A percentile compares a stretch with the other conserved stretches of the same genome.
Conservation (phyloP, 805 yeast species). For the Lipomyces chichibuensis region DNA sequence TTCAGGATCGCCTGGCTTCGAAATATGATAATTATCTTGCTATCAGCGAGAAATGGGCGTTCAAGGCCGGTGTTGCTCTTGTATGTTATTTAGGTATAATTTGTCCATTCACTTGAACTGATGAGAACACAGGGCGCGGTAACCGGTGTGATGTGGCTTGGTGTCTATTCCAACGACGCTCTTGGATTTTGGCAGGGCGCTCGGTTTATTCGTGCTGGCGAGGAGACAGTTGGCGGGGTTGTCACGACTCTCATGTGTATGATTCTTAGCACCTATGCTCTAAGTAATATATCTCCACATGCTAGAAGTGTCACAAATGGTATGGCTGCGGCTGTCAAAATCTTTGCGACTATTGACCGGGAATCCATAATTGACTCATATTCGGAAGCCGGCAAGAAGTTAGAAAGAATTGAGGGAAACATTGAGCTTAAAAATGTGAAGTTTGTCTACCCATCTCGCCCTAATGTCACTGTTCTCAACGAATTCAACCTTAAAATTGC, state of each 20-base stretch:
- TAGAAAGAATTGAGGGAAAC: conserved; percentile 46
- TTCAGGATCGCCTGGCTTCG: conserved; percentile 45
- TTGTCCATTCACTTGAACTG: neutral
- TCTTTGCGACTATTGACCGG: conserved; percentile 51
- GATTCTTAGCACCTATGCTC: conserved; percentile 48
- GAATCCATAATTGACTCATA: conserved; percentile 46
- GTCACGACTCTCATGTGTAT: conserved; percentile 42
- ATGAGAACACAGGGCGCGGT: conserved; percentile 30
- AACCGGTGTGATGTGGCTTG: conserved; percentile 37
- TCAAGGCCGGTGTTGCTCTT: conserved; percentile 20
- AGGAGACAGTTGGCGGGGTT: conserved; percentile 29
- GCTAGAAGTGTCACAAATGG: conserved; percentile 46
- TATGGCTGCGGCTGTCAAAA: conserved; percentile 46
- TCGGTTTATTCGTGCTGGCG: conserved; percentile 36
- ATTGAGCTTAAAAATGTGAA: conserved; percentile 35
- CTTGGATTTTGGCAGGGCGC: conserved; percentile 44
- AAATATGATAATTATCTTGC: conserved; percentile 32
- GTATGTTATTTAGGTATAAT: conserved; percentile 2
- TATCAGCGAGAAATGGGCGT: conserved; percentile 20
- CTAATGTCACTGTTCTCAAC: conserved; percentile 38
- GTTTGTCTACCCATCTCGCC: conserved; percentile 41
- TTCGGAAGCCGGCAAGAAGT: conserved; percentile 33
- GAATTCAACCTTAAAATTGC: conserved; percentile 49
- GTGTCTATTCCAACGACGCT: conserved; percentile 38
- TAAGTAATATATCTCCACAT: conserved; percentile 49